Percentiles rank a stretch among this genome's conserved stretches.
These are phyloP conservation scores for Verruconis gallopava DNA, from an alignment of 2,329 filamentous ascomycete genomes.

Conservation along the genomic window DNA sequence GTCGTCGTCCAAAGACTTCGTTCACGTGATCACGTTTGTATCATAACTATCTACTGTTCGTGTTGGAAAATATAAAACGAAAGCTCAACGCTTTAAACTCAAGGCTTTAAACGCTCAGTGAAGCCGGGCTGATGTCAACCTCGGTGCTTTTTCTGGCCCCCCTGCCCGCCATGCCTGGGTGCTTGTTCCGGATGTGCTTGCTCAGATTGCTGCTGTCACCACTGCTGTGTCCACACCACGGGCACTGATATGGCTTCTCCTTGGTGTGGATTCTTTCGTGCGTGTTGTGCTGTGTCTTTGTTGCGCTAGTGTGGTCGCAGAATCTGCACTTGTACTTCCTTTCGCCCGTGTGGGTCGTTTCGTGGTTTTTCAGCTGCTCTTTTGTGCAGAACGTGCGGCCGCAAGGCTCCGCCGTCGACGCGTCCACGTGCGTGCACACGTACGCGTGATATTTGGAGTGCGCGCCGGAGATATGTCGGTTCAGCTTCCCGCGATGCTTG, in stretches of 20 bases:
- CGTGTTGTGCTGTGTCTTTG: constrained; percentile 10
- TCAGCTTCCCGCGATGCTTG: constrained; percentile 10
- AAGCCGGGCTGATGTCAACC: too few species aligned
- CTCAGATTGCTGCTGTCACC: constrained; percentile 6
- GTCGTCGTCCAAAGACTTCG: too few species aligned
- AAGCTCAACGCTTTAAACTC: too few species aligned
- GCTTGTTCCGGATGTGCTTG: constrained; percentile 8
- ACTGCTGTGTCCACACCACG: constrained; percentile 4
- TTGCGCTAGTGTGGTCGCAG: constrained; percentile 7
- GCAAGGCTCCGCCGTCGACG: background rate
- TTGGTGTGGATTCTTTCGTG: constrained; percentile 10
- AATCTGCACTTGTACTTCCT: constrained; percentile 6
- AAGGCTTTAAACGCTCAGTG: too few species aligned
- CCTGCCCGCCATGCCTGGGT: constrained; percentile 1
- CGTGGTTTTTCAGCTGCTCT: constrained; percentile 11
- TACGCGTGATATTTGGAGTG: constrained; percentile 6
- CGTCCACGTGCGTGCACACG: constrained; percentile 2
- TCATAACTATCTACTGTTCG: too few species aligned
- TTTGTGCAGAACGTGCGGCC: constrained; percentile 8
- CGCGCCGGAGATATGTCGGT: constrained; percentile 8
- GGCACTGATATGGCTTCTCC: constrained; percentile 8
- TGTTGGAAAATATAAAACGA: too few species aligned
- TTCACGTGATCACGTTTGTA: too few species aligned
- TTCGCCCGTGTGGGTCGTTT: constrained; percentile 10
- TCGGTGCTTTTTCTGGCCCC: too few species aligned